Evolutionary conservation across 2,329 filamentous ascomycete species (phyloP).

Genomic region (Gaeumannomyces sp.): DNA sequence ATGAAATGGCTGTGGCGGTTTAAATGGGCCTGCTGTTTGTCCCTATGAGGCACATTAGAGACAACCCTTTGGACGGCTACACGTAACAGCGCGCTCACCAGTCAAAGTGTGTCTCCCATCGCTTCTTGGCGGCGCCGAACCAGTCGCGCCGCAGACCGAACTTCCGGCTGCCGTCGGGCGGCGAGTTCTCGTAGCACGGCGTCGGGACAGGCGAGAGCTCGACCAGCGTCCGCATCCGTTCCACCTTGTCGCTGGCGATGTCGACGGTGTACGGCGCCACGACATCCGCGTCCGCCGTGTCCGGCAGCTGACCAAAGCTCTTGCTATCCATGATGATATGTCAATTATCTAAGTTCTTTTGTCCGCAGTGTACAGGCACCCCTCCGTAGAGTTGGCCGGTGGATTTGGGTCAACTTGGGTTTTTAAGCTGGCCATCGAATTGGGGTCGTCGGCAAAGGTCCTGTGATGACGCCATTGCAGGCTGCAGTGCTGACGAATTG

Average conservation of each 20-base stretch:
- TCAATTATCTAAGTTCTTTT: neutral
- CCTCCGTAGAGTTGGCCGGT: no score
- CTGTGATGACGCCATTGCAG: no score
- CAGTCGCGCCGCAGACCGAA: conserved; percentile 30
- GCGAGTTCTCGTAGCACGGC: conserved; percentile 13
- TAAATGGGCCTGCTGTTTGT: conserved; percentile 24
- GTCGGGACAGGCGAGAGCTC: conserved; percentile 11
- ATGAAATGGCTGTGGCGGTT: conserved; percentile 45
- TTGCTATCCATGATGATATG: neutral
- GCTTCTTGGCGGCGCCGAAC: conserved; percentile 32
- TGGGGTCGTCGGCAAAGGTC: no score
- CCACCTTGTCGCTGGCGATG: conserved; percentile 11
- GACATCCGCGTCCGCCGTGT: conserved; percentile 4
- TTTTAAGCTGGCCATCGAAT: no score
- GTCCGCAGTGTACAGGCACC: no score
- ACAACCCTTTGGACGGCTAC: neutral
- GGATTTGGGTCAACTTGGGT: no score
- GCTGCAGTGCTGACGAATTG: no score
- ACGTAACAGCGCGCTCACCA: conserved; percentile 32
- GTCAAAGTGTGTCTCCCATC: conserved; percentile 39
- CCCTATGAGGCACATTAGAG: neutral
- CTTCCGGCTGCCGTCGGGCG: conserved; percentile 6
- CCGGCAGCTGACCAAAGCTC: neutral
- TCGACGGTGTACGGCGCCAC: conserved; percentile 12
- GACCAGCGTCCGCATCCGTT: conserved; percentile 17